These are phyloP conservation scores for Aureobasidium musti DNA, from an alignment of 2,329 filamentous ascomycete species.

Conservation along the genomic window DNA sequence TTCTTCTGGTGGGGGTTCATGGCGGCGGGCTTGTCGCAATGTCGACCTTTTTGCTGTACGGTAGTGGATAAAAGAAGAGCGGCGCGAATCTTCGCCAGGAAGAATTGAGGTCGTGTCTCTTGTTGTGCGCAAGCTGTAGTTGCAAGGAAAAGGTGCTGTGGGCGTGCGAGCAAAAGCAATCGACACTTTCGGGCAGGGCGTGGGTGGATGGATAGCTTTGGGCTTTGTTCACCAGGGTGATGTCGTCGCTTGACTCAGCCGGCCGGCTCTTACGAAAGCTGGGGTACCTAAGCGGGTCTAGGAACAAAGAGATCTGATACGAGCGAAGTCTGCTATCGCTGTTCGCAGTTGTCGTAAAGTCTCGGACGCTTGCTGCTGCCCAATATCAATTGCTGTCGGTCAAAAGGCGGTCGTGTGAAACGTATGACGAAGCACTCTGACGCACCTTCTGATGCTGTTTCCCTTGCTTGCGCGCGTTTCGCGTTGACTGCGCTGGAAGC, in stretches of 20 bases:
- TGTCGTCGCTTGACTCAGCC: slow-evolving; percentile 25
- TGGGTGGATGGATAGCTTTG: neutral
- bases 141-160: neutral
- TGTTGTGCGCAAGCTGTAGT: neutral
- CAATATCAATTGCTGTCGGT: slow-evolving; percentile 24
- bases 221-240: slow-evolving; percentile 26
- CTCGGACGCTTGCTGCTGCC: slow-evolving; percentile 16
- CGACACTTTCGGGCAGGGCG: neutral
- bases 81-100: slow-evolving; percentile 4
- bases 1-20: slow-evolving; percentile 99
- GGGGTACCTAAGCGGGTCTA: slow-evolving; percentile 4
- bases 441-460: slow-evolving; percentile 20
- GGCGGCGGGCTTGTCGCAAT: slow-evolving; percentile 26
- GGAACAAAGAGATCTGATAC: slow-evolving; percentile 18
- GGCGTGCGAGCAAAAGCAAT: neutral
- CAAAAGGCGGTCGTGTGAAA: slow-evolving; percentile 19
- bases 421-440: slow-evolving; percentile 30
- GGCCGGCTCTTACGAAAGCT: slow-evolving; percentile 19
- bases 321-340: neutral
- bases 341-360: neutral
- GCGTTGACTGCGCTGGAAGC: neutral
- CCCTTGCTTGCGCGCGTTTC: neutral
- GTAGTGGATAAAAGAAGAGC: neutral
- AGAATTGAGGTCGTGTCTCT: neutral
- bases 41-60: slow-evolving; percentile 3